phyloP scores from a whole-genome alignment of 805 yeast genomes.

The Kodamaea restingae region DNA sequence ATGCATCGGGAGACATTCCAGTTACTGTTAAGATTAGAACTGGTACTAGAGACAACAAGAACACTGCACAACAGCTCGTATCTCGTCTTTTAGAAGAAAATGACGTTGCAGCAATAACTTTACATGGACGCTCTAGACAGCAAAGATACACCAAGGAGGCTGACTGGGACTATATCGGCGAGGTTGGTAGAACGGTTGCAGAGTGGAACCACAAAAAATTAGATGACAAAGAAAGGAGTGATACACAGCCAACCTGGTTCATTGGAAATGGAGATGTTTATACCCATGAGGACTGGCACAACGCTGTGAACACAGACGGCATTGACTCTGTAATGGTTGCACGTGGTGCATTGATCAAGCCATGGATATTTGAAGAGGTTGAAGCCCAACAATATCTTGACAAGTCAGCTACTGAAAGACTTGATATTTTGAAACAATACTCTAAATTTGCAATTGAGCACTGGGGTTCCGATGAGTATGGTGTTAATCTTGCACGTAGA shows the following conservation, averaged over 20 bases:
- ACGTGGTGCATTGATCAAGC: conserved; percentile 95
- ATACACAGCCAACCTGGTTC: conserved; percentile 65
- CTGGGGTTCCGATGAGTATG: conserved; percentile 98
- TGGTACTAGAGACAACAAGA: conserved; percentile 81
- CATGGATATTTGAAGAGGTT: conserved; percentile 97
- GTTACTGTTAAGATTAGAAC: conserved; percentile 89
- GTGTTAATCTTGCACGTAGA: conserved; percentile 81
- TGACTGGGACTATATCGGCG: conserved; percentile 84
- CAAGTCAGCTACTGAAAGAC: conserved; percentile 84
- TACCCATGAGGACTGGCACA: conserved; percentile 85
- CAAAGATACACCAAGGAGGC: conserved; percentile 91
- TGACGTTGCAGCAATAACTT: conserved; percentile 83
- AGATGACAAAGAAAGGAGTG: conserved; percentile 58
- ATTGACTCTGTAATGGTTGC: conserved; percentile 97
- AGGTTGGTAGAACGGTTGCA: conserved; percentile 66
- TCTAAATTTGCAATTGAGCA: conserved; percentile 84
- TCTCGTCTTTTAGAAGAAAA: conserved; percentile 69
- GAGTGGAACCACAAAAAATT: conserved; percentile 50
- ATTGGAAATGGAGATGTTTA: conserved; percentile 94
- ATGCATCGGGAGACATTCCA: conserved; percentile 85
- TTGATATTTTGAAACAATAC: conserved; percentile 66
- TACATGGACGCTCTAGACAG: conserved; percentile 95
- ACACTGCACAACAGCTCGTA: conserved; percentile 79
- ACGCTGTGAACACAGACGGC: conserved; percentile 57
- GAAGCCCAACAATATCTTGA: conserved; percentile 87